These are phyloP conservation scores for Orobanche coerulescens DNA, from an alignment of 257 asterid species.

Conservation along the genomic window DNA sequence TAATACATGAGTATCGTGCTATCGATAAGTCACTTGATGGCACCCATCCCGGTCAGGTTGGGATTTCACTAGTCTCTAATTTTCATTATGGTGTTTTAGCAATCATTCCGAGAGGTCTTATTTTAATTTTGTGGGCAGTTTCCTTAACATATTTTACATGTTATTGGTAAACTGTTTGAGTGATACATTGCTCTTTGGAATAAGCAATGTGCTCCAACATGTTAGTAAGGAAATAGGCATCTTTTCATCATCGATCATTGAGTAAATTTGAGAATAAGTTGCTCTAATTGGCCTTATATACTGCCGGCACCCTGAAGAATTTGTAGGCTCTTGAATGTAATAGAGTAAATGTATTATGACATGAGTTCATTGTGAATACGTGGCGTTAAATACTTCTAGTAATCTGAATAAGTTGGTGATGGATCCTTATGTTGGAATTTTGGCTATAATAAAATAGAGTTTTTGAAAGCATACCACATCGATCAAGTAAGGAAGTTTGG, in stretches of 20 bases:
- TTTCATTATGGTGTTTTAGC: neutral
- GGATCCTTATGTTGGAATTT: too few relatives aligned
- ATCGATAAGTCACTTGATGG: conserved; percentile 80
- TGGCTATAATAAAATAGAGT: too few relatives aligned
- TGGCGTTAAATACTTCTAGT: neutral
- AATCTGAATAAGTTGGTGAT: neutral
- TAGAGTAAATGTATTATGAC: neutral
- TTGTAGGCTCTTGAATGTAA: neutral
- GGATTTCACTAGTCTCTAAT: neutral
- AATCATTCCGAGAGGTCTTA: neutral
- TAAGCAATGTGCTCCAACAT: neutral
- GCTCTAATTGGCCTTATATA: too few relatives aligned
- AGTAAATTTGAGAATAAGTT: too few relatives aligned
- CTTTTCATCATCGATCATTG: too few relatives aligned
- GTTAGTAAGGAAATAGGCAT: neutral
- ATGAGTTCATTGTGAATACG: neutral
- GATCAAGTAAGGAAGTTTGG: too few relatives aligned
- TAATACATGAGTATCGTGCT: conserved; percentile 96
- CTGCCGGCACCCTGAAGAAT: too few relatives aligned
- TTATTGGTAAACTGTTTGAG: neutral
- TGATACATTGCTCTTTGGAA: too few relatives aligned
- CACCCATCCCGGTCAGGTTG: conserved; percentile 91
- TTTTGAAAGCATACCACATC: too few relatives aligned
- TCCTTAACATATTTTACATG: neutral
- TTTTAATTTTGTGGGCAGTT: neutral